Evolutionary conservation across 2,329 filamentous ascomycete species (phyloP).

Genomic region (Trichoderma pleuroti): DNA sequence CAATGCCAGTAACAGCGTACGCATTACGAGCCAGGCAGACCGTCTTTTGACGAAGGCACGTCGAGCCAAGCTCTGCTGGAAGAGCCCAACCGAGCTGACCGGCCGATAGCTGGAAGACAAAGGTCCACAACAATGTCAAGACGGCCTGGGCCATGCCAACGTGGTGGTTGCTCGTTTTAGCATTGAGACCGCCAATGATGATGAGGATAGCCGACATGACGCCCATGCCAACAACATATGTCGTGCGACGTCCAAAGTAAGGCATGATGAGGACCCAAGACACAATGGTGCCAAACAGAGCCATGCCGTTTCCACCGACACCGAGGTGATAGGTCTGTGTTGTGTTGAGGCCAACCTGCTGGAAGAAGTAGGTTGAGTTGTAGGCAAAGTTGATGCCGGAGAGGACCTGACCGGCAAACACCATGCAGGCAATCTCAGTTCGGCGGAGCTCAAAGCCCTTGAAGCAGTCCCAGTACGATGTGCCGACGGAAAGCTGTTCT

Average conservation of each 20-base stretch:
- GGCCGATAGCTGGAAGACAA: slow-evolving; percentile 36
- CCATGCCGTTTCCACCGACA: slow-evolving; percentile 40
- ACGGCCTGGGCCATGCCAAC: slow-evolving; percentile 35
- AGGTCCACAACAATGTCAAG: slow-evolving; percentile 34
- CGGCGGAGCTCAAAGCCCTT: slow-evolving; percentile 44
- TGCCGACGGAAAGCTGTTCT: slow-evolving; percentile 34
- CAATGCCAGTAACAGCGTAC: slow-evolving; percentile 46
- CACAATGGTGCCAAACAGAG: slow-evolving; percentile 40
- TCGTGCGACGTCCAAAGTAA: slow-evolving; percentile 42
- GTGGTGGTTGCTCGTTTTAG: slow-evolving; percentile 25
- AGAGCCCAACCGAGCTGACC: slow-evolving; percentile 38
- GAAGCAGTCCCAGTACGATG: slow-evolving; percentile 44
- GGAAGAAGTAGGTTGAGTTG: slow-evolving; percentile 40
- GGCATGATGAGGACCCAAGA: slow-evolving; percentile 43
- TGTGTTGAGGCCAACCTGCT: slow-evolving; percentile 34
- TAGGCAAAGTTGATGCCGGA: slow-evolving; percentile 30
- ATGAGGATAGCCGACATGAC: slow-evolving; percentile 38
- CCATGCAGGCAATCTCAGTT: slow-evolving; percentile 46
- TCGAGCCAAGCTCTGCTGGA: slow-evolving; percentile 44
- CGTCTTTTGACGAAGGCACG: slow-evolving; percentile 52
- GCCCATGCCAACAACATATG: slow-evolving; percentile 45
- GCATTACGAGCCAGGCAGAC: slow-evolving; percentile 48
- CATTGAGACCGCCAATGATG: slow-evolving; percentile 42
- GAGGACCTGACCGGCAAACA: slow-evolving; percentile 13
- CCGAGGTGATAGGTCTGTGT: slow-evolving; percentile 33